These are phyloP conservation scores for Phytophthora cactorum DNA, from an alignment of 352 stramenopile species.

Conservation along the genomic window DNA sequence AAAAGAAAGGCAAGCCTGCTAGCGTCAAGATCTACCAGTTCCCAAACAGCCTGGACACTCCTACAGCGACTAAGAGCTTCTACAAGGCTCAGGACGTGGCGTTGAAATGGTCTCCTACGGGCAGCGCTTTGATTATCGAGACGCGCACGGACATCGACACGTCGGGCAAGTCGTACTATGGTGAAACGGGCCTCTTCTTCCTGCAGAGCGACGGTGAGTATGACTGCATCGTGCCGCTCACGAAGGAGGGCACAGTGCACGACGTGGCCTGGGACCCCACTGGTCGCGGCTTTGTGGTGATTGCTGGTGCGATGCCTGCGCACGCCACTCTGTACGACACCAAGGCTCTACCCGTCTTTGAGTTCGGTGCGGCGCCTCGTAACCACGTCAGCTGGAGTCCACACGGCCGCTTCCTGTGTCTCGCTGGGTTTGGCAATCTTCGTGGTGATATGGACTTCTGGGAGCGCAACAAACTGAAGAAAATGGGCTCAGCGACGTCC, in stretches of 20 bases:
- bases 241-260: conserved; percentile 93
- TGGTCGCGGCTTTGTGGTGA: conserved; percentile 93
- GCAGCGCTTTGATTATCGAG: conserved; percentile 88
- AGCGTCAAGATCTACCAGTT: conserved; percentile 89
- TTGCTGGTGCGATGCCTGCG: conserved; percentile 95
- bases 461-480: conserved; percentile 96
- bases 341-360: conserved; percentile 94
- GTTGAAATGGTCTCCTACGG: conserved; percentile 91
- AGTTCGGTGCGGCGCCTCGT: conserved; percentile 95
- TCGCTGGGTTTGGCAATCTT: conserved; percentile 97
- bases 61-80: conserved; percentile 88
- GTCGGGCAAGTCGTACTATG: conserved; percentile 97
- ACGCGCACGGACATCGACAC: conserved; percentile 93
- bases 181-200: conserved; percentile 96
- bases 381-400: conserved; percentile 97
- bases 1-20: conserved; percentile 91
- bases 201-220: conserved; percentile 93
- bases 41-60: conserved; percentile 56
- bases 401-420: conserved; percentile 96
- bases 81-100: conserved; percentile 92
- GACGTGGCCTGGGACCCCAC: conserved; percentile 96
- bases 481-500: conserved; percentile 88
- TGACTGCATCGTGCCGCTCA: conserved; percentile 90
- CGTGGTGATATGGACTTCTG: conserved; percentile 97
- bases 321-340: conserved; percentile 97